Evolutionary conservation across 2,329 filamentous ascomycete genomes (phyloP), one percentile per base, ranked within the genome.

Genomic region (Fusarium verticillioides): DNA sequence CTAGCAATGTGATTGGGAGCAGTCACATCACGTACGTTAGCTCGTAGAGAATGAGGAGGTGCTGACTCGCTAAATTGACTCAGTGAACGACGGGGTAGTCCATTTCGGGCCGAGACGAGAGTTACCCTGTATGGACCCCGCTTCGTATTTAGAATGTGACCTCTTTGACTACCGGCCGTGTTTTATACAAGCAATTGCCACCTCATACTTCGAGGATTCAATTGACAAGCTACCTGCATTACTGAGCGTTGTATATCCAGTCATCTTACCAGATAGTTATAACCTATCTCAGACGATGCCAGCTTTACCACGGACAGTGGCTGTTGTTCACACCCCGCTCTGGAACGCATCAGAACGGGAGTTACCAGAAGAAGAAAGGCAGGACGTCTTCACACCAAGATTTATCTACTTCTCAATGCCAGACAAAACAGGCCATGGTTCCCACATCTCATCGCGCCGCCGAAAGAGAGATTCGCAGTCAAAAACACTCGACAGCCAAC

Each of bases 381-480:
- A 46, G 5, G 2, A 46, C 1, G 8, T 10, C 18, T 15, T 3
- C 3, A 15, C 0, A 0, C 43, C 43, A 28, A 28, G 11, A 3
- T 10, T 46, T 5, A 28, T 46, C 1, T 46, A 10, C 18, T 1
- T 28, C 18, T 19, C 43, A 26, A 2, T 1, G 18, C 4, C 43
- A 28, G 3, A 15, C 1, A 46, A 2, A 28, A 10, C 3, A 1
- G 2, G 11, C 0, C 0, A 28, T 19, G 3, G 0, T 10, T 46
- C 26, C 4, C 26, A 28, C 43, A 0, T 3, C 1, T 21, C 43
- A 4, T 0, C 5, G 0, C 43, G 12, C 4, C 26, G 12, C 18
- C 5, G 0, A 4, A 46, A 28, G 18, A 46, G 43, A 28, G 8
- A 21, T 7, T 46, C 23, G 15, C 43, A 15, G 43, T 21, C 8